A percentile compares a stretch with the other conserved stretches of the same genome.
Evolutionary conservation across 305 asterid species (phyloP).

Genomic region (Fraxinus floribunda): DNA sequence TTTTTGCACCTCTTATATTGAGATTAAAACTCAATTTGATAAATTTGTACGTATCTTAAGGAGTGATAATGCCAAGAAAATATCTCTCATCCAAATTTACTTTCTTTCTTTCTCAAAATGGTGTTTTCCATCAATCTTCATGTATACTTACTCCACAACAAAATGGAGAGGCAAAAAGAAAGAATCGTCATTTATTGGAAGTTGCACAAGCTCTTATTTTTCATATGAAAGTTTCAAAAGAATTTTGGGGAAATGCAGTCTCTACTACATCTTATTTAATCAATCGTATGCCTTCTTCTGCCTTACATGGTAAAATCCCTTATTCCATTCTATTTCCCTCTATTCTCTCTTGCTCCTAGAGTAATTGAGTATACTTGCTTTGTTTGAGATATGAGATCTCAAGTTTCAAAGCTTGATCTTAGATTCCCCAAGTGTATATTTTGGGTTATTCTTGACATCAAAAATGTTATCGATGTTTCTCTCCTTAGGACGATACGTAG

Average conservation of each 20-base stretch:
- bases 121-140: neutral
- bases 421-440: neutral
- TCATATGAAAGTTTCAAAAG: neutral
- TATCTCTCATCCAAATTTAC: neutral
- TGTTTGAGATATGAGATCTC: neutral
- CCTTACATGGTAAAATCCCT: neutral
- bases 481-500: neutral
- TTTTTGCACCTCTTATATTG: neutral
- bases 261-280: neutral
- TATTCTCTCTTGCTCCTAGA: neutral
- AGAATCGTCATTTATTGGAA: neutral
- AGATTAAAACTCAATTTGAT: neutral
- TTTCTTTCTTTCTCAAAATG: neutral
- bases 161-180: neutral
- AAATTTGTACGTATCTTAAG: no score
- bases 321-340: neutral
- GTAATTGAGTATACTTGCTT: neutral
- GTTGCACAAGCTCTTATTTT: neutral
- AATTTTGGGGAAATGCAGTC: neutral
- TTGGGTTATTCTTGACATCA: neutral
- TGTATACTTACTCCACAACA: neutral
- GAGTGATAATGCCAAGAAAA: neutral
- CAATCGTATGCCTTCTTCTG: neutral
- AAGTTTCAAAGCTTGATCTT: neutral
- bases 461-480: neutral